phyloP scores from a whole-genome alignment of 805 yeast species.

The Kodamaea jinghongensis region DNA sequence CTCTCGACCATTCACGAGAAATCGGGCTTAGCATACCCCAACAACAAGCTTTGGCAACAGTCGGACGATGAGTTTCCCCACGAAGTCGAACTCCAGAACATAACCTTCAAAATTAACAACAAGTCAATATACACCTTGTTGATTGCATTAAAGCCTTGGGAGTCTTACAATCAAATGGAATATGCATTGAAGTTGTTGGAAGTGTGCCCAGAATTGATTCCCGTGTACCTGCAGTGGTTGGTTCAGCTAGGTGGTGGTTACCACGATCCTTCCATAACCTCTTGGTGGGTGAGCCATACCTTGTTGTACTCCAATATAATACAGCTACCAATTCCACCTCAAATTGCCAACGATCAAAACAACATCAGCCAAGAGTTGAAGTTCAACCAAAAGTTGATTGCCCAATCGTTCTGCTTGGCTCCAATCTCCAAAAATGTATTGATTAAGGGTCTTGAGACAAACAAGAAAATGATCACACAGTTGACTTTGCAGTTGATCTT shows the following conservation, averaged over 20 bases:
- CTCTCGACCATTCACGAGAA: constrained; percentile 48
- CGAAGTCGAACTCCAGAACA: constrained; percentile 34
- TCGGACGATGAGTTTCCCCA: constrained; percentile 30
- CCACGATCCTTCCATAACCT: constrained; percentile 74
- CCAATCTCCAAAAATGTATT: constrained; percentile 59
- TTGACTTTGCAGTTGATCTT: constrained; percentile 59
- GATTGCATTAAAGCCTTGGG: constrained; percentile 76
- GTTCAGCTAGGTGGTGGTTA: constrained; percentile 58
- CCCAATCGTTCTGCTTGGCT: constrained; percentile 63
- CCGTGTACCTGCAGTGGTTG: constrained; percentile 62
- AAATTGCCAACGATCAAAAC: constrained; percentile 8
- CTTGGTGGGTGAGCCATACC: constrained; percentile 81
- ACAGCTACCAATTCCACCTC: constrained; percentile 52
- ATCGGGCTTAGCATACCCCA: constrained; percentile 45
- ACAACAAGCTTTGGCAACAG: constrained; percentile 50
- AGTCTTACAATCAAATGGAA: constrained; percentile 59
- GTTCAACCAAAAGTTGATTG: constrained; percentile 26
- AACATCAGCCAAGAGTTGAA: constrained; percentile 37
- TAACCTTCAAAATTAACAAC: constrained; percentile 60
- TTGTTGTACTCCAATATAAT: constrained; percentile 59
- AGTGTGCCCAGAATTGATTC: constrained; percentile 64
- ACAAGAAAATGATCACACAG: constrained; percentile 55
- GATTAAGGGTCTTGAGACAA: constrained; percentile 49
- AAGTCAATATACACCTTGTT: constrained; percentile 62
- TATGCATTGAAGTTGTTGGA: constrained; percentile 50